Evolutionary conservation across 2,329 filamentous ascomycete genomes (phyloP).

Genomic region (Fusarium tupiense): DNA sequence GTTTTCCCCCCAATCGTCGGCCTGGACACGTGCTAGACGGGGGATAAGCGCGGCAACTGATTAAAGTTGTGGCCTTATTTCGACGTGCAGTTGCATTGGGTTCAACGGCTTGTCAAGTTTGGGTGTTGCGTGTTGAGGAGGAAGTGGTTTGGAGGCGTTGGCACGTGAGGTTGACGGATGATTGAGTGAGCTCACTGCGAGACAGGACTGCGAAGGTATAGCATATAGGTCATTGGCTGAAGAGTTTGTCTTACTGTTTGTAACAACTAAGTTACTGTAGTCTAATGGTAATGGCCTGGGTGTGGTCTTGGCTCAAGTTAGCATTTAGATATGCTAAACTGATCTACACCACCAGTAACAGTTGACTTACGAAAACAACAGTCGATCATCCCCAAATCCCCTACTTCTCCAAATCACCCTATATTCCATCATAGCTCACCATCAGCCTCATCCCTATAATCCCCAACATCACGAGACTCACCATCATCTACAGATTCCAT

Average conservation of each 20-base stretch:
- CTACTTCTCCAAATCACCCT: background rate
- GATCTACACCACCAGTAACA: background rate
- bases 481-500: constrained; percentile 14
- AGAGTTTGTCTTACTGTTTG: background rate
- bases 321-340: background rate
- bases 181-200: background rate
- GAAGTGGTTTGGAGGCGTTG: constrained; percentile 3
- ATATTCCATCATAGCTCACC: background rate
- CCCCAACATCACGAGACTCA: constrained; percentile 1
- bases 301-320: background rate
- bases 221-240: background rate
- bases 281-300: accelerated
- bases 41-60: constrained; percentile 21
- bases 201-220: background rate
- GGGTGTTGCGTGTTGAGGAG: constrained; percentile 13
- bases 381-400: too few species aligned
- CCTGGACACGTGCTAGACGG: constrained; percentile 5
- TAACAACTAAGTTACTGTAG: background rate
- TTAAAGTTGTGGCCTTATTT: constrained; percentile 23
- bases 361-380: background rate
- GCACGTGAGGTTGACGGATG: constrained; percentile 4
- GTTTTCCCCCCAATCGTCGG: constrained; percentile 24
- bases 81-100: background rate
- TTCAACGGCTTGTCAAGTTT: background rate
- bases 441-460: background rate